Evolutionary conservation across 2,329 filamentous ascomycete genomes (phyloP).

Genomic region (Neurospora sp.): DNA sequence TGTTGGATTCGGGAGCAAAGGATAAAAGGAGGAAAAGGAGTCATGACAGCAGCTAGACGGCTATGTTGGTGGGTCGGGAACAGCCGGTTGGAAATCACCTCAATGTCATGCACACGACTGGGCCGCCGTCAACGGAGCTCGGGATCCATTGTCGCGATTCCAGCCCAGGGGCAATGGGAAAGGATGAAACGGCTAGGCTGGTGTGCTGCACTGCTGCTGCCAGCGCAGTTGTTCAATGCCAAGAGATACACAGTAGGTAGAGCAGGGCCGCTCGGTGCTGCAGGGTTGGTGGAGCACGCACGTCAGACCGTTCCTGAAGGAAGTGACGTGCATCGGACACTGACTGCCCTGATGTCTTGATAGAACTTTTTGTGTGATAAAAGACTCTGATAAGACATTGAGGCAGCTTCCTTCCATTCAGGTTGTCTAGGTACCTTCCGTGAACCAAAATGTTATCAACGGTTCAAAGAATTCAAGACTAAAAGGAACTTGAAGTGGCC

Average conservation of each 20-base stretch:
- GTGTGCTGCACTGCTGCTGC: neutral
- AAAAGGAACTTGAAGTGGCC: slow-evolving; percentile 1
- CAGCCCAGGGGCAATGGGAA: neutral
- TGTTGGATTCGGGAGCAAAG: neutral
- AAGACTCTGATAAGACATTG: neutral
- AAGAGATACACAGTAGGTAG: neutral
- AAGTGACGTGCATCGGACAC: neutral
- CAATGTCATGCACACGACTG: neutral
- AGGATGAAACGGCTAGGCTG: neutral
- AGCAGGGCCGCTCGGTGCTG: neutral
- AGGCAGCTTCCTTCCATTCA: neutral
- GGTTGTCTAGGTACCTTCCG: neutral
- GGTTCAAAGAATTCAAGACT: neutral
- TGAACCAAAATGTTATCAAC: neutral
- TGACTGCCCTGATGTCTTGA: too few species aligned
- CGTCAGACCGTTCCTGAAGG: neutral
- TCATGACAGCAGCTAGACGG: neutral
- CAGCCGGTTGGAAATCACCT: neutral
- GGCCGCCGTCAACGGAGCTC: neutral
- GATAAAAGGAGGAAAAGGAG: neutral
- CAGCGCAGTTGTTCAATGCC: neutral
- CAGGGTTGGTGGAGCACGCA: neutral
- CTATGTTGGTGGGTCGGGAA: neutral
- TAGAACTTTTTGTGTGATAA: neutral
- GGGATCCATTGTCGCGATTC: neutral